These are phyloP conservation scores for Lobosporangium transversale DNA, from an alignment of 192 early-diverging fungal genomes.

Conservation along the genomic window DNA sequence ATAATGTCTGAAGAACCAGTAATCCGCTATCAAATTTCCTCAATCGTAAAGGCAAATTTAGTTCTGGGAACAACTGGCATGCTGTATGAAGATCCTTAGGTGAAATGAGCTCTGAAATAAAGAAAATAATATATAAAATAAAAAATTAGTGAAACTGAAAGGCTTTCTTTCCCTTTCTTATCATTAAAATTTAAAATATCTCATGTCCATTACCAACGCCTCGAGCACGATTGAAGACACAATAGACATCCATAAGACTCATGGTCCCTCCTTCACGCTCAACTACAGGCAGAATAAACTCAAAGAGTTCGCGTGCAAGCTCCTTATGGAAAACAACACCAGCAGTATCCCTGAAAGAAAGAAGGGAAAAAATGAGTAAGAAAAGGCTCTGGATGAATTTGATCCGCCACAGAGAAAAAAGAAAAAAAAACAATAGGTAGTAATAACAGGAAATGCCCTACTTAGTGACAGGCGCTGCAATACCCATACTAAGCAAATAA, in stretches of 20 bases:
- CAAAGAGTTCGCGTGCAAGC: slow-evolving; percentile 85
- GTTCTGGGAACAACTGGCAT: slow-evolving; percentile 70
- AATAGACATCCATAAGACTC: slow-evolving; percentile 90
- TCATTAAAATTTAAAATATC: no score
- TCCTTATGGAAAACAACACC: slow-evolving; percentile 90
- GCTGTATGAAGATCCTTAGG: slow-evolving; percentile 92
- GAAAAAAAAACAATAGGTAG: background rate
- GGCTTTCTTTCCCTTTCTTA: no score
- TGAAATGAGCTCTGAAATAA: slow-evolving; percentile 80
- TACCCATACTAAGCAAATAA: slow-evolving; percentile 90
- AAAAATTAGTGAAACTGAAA: background rate
- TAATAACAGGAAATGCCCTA: slow-evolving; percentile 40
- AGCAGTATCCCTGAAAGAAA: slow-evolving; percentile 72
- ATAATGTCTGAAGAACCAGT: slow-evolving; percentile 72
- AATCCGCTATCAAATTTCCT: slow-evolving; percentile 85
- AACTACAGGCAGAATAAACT: slow-evolving; percentile 80
- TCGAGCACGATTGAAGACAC: slow-evolving; percentile 93
- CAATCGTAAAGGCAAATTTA: slow-evolving; percentile 79
- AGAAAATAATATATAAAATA: slow-evolving; percentile 1
- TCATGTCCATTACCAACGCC: slow-evolving; percentile 84
- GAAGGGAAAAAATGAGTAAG: background rate
- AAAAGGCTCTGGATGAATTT: no score
- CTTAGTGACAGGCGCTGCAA: slow-evolving; percentile 90
- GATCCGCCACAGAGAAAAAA: no score
- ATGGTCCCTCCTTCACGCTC: slow-evolving; percentile 76